phyloP scores from a whole-genome alignment of 306 rosid genomes.

The Cicer pinnatifidum region DNA sequence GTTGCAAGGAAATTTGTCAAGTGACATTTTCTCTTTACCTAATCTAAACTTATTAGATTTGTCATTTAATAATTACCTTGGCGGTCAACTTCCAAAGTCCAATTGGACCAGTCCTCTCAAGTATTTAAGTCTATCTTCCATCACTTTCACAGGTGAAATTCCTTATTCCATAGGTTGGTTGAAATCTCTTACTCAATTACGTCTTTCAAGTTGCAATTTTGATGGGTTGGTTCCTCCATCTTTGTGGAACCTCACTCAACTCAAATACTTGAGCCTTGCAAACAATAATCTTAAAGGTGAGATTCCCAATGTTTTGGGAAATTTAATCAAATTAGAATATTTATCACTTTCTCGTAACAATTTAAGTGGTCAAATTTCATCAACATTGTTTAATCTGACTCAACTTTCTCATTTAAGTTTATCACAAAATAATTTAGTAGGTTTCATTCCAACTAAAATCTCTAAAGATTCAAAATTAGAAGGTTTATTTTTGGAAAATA shows the following conservation, averaged over 20 bases:
- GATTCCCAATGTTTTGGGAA: not conserved
- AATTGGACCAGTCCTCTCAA: slow-evolving; percentile 32
- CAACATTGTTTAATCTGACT: slow-evolving; percentile 33
- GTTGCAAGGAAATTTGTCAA: slow-evolving; percentile 9
- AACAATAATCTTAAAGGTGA: not conserved
- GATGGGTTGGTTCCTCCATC: slow-evolving; percentile 6
- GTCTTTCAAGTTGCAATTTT: accelerated
- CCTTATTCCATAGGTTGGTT: not conserved
- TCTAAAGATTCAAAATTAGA: not conserved
- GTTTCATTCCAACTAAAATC: not conserved
- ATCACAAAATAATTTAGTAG: not conserved
- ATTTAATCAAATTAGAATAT: not conserved
- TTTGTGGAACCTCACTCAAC: slow-evolving; percentile 40
- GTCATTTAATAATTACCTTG: accelerated
- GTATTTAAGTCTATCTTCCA: not conserved
- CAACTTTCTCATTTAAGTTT: not conserved
- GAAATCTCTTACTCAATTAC: not conserved
- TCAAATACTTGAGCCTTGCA: not conserved
- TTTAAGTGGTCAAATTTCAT: not conserved
- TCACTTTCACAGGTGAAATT: slow-evolving; percentile 6
- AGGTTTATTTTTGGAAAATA: accelerated
- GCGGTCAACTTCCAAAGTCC: slow-evolving; percentile 36
- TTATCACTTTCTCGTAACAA: accelerated
- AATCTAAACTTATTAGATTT: slow-evolving; percentile 20
- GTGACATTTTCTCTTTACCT: not conserved